phyloP scores from a whole-genome alignment of 352 stramenopile species.

The Achlya hypogyna region DNA sequence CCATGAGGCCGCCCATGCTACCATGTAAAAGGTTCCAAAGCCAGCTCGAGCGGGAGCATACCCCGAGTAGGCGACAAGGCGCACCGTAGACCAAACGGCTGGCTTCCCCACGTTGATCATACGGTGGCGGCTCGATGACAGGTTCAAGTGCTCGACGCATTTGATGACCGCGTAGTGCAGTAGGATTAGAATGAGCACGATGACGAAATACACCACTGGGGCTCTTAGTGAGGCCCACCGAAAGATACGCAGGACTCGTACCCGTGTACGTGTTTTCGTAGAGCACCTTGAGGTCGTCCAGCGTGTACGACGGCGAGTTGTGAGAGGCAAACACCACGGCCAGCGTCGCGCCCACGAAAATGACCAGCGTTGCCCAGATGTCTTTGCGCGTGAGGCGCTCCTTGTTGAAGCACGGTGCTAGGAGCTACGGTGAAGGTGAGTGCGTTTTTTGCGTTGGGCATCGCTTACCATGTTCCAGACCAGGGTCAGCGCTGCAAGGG shows the following conservation, averaged over 20 bases:
- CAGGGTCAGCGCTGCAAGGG: conserved; percentile 80
- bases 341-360: conserved; percentile 74
- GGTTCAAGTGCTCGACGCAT: conserved; percentile 49
- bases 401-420: conserved; percentile 81
- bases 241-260: conserved; percentile 9
- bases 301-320: conserved; percentile 72
- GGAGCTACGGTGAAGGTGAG: conserved; percentile 31
- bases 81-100: conserved; percentile 49
- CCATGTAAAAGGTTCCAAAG: background rate
- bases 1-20: conserved; percentile 61
- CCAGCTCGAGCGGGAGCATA: conserved; percentile 1
- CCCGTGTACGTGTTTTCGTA: conserved; percentile 67
- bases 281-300: conserved; percentile 65
- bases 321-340: conserved; percentile 77
- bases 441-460: background rate
- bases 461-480: conserved; percentile 83
- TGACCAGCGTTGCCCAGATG: conserved; percentile 69
- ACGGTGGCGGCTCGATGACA: conserved; percentile 65
- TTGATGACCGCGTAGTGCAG: conserved; percentile 57
- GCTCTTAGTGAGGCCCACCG: background rate
- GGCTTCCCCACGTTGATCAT: conserved; percentile 62
- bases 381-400: conserved; percentile 76
- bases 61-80: conserved; percentile 67
- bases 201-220: conserved; percentile 37
- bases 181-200: conserved; percentile 45